phyloP scores from a whole-genome alignment of 352 stramenopile genomes.

The Globisporangium recalcitrans region DNA sequence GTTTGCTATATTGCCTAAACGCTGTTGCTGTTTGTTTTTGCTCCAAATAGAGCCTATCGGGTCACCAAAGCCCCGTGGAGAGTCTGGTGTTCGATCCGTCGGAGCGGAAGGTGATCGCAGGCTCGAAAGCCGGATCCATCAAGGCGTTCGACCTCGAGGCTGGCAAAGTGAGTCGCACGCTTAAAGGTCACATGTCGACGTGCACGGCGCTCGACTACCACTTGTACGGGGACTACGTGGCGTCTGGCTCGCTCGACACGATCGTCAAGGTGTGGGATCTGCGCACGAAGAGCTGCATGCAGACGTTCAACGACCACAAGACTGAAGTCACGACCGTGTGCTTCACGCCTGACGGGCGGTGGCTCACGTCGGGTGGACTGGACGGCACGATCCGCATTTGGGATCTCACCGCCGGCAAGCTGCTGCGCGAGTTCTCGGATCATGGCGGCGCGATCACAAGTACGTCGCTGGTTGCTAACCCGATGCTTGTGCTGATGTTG shows the following conservation, averaged over 20 bases:
- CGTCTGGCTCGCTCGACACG: conserved; percentile 74
- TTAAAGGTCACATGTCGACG: conserved; percentile 84
- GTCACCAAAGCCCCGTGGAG: conserved; percentile 71
- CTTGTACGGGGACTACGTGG: conserved; percentile 82
- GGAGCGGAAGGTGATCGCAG: conserved; percentile 72
- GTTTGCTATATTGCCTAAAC: not conserved
- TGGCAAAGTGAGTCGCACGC: conserved; percentile 68
- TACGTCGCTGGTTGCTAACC: not conserved
- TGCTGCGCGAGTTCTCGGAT: conserved; percentile 70
- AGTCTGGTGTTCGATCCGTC: conserved; percentile 77
- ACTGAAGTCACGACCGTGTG: conserved; percentile 71
- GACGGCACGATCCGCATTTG: conserved; percentile 82
- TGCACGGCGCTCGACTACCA: conserved; percentile 81
- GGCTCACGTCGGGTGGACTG: conserved; percentile 71
- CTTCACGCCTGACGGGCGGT: conserved; percentile 78
- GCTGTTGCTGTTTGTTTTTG: not conserved
- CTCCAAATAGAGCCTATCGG: conserved; percentile 51
- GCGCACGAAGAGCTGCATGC: conserved; percentile 82
- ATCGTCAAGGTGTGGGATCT: conserved; percentile 87
- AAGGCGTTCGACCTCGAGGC: conserved; percentile 82
- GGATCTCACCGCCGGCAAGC: conserved; percentile 75
- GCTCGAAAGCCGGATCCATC: conserved; percentile 76
- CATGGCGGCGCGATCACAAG: conserved; percentile 71
- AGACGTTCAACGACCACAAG: conserved; percentile 80
- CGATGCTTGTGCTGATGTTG: not conserved